Conservation (phyloP, 2,329 filamentous ascomycete species). For the Davidsoniella eucalypti region DNA sequence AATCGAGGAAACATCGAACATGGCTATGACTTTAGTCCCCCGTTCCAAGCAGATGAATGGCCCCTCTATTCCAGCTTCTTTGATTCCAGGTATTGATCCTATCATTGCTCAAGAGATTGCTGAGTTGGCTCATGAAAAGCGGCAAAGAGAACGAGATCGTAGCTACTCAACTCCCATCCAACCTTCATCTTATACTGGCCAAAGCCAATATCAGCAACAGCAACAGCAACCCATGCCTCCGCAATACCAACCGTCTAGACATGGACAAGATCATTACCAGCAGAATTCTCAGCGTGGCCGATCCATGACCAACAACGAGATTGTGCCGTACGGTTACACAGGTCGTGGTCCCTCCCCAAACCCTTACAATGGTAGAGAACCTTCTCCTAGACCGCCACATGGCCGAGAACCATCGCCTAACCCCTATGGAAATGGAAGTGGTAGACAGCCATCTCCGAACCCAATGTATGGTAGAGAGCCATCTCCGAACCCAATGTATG, state of each 20-base stretch:
- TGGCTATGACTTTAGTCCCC: slow-evolving; percentile 12
- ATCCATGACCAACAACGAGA: slow-evolving; percentile 11
- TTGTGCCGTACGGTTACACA: slow-evolving; percentile 12
- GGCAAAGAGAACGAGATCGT: slow-evolving; percentile 28
- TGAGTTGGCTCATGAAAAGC: slow-evolving; percentile 40
- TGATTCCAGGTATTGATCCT: slow-evolving; percentile 46
- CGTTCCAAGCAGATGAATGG: slow-evolving; percentile 1
- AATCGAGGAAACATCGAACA: slow-evolving; percentile 12
- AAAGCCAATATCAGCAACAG: neutral
- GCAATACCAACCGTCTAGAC: neutral
- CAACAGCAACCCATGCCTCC: slow-evolving; percentile 17
- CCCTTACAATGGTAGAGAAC: neutral
- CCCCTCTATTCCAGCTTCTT: slow-evolving; percentile 35
- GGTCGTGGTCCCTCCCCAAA: slow-evolving; percentile 6
- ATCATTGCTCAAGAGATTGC: slow-evolving; percentile 38
- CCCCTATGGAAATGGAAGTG: neutral
- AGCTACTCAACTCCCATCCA: slow-evolving; percentile 23
- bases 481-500: slow-evolving; percentile 1
- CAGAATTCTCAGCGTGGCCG: slow-evolving; percentile 4
- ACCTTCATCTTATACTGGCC: slow-evolving; percentile 15
- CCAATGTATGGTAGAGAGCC: slow-evolving; percentile 1
- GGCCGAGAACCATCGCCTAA: slow-evolving; percentile 2
- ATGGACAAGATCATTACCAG: neutral
- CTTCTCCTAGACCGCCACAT: neutral
- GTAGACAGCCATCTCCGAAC: slow-evolving; percentile 2